These are phyloP conservation scores for Conoideocrella luteorostrata DNA, from an alignment of 2,329 filamentous ascomycete genomes.

Conservation along the genomic window DNA sequence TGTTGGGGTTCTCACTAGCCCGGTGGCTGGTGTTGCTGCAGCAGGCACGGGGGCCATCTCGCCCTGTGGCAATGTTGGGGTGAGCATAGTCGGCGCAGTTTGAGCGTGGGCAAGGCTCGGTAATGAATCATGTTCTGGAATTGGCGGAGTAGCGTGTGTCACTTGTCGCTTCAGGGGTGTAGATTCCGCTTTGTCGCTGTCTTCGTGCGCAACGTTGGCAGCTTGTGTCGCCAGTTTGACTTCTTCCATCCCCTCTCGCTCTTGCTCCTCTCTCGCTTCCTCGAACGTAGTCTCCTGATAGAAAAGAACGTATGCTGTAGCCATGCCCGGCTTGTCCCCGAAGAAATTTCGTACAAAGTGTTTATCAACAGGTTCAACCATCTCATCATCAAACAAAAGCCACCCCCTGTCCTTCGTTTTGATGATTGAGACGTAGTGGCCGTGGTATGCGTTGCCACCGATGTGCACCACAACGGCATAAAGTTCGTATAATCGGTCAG, in stretches of 20 bases:
- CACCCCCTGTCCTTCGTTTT: slow-evolving; percentile 95
- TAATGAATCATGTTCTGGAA: slow-evolving; percentile 45
- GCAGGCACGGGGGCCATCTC: slow-evolving; percentile 13
- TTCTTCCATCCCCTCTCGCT: slow-evolving; percentile 67
- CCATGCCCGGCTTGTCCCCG: slow-evolving; percentile 82
- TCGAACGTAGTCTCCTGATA: slow-evolving; percentile 84
- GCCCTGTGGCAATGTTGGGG: slow-evolving; percentile 11
- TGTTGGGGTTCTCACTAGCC: slow-evolving; percentile 15
- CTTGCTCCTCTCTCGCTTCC: slow-evolving; percentile 68
- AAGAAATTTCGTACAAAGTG: slow-evolving; percentile 96
- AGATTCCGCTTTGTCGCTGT: slow-evolving; percentile 38
- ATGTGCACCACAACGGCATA: slow-evolving; percentile 98
- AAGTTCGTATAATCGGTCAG: slow-evolving; percentile 88
- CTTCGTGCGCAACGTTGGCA: slow-evolving; percentile 47
- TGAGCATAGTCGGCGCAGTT: slow-evolving; percentile 47
- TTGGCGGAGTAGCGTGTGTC: slow-evolving; percentile 40
- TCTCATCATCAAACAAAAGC: slow-evolving; percentile 95
- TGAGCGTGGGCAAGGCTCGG: slow-evolving; percentile 58
- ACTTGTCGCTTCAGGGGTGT: slow-evolving; percentile 42
- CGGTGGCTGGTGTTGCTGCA: background rate
- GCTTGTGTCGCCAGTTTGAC: slow-evolving; percentile 49
- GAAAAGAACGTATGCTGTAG: slow-evolving; percentile 94
- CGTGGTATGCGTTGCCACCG: slow-evolving; percentile 91
- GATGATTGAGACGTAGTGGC: slow-evolving; percentile 95
- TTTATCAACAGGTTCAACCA: slow-evolving; percentile 97